Conservation (phyloP, 306 rosid genomes). For the Fagus crenata region DNA sequence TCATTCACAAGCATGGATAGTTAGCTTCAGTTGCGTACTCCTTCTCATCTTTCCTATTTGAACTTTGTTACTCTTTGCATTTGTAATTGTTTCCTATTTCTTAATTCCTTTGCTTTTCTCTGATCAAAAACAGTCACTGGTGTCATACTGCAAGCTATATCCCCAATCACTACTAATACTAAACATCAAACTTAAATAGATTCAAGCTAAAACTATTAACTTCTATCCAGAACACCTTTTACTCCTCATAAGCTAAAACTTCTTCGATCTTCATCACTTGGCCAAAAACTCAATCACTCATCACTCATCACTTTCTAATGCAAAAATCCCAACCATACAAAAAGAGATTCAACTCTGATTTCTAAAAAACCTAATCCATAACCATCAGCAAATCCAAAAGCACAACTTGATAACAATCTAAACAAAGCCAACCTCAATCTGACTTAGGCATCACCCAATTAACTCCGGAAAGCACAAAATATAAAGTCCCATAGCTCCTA, state of each 20-base stretch:
- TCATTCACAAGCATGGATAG: background rate
- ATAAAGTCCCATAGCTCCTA: too few relatives aligned
- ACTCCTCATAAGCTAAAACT: background rate
- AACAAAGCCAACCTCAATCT: constrained; percentile 18
- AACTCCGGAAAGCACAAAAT: too few relatives aligned
- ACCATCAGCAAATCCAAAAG: background rate
- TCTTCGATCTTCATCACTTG: constrained; percentile 8
- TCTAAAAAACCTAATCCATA: constrained; percentile 12
- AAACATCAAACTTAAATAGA: background rate
- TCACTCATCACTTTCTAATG: too few relatives aligned
- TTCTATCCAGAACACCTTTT: background rate
- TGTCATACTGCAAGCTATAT: constrained; percentile 11
- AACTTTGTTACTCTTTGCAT: background rate
- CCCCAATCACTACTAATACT: background rate
- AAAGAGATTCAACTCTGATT: constrained; percentile 9
- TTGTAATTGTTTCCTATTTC: background rate
- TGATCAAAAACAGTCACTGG: background rate
- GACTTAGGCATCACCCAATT: background rate
- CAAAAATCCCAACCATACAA: background rate
- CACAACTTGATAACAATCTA: background rate
- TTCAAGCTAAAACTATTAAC: constrained; percentile 10
- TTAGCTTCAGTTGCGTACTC: background rate
- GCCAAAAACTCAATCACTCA: background rate
- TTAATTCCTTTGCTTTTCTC: background rate
- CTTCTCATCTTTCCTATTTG: background rate